Evolutionary conservation across 805 yeast species (phyloP).

Genomic region (Spathaspora boniae): DNA sequence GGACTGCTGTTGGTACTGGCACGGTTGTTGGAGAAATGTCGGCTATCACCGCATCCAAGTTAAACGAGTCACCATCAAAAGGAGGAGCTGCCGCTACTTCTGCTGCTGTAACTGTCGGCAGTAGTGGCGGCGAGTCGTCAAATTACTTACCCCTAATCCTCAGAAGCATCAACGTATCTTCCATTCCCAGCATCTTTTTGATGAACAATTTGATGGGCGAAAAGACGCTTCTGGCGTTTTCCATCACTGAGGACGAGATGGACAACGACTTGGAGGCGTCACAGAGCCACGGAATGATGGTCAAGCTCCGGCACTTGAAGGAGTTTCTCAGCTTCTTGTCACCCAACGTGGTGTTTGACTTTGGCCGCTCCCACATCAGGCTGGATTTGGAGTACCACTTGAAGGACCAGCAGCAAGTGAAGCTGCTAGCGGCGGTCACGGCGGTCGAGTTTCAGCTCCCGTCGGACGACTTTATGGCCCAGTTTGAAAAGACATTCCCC

Average conservation of each 20-base stretch:
- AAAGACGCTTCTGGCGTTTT: slow-evolving; percentile 23
- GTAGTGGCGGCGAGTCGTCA: slow-evolving; percentile 37
- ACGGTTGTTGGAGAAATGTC: neutral
- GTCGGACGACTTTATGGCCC: slow-evolving; percentile 15
- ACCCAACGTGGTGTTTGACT: slow-evolving; percentile 38
- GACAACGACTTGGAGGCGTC: slow-evolving; percentile 29
- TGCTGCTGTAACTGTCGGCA: slow-evolving; percentile 2
- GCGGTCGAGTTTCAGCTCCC: slow-evolving; percentile 11
- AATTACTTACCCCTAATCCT: slow-evolving; percentile 68
- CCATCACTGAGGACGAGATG: slow-evolving; percentile 33
- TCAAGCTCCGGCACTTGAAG: slow-evolving; percentile 25
- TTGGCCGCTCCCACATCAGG: slow-evolving; percentile 23
- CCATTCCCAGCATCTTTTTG: slow-evolving; percentile 56
- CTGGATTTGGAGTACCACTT: slow-evolving; percentile 5
- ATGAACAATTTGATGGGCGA: slow-evolving; percentile 21
- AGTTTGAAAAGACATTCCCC: slow-evolving; percentile 27
- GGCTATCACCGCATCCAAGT: neutral
- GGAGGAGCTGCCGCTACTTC: slow-evolving; percentile 1
- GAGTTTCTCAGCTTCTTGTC: slow-evolving; percentile 38
- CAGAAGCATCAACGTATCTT: slow-evolving; percentile 57
- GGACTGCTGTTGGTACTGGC: neutral
- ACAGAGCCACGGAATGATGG: slow-evolving; percentile 28
- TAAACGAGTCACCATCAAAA: slow-evolving; percentile 7
- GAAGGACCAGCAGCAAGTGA: slow-evolving; percentile 7
- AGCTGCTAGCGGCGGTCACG: slow-evolving; percentile 12